A percentile compares a stretch with the other conserved stretches of the same genome.
Evolutionary conservation across 163 green algal species (phyloP).

Genomic region (Picocystis sp.): DNA sequence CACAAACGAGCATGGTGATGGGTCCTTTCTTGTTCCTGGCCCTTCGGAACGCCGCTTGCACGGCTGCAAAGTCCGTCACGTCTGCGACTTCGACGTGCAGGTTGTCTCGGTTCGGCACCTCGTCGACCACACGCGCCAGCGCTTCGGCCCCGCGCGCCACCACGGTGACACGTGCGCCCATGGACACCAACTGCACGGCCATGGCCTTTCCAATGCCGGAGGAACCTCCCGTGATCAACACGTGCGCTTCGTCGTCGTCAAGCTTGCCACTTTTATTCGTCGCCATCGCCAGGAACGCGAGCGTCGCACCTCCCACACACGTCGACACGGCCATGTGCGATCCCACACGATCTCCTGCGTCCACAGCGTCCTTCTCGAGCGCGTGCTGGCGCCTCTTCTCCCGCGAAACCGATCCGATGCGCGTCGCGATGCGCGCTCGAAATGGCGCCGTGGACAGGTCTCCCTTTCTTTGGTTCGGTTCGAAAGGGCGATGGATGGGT

Average conservation of each 20-base stretch:
- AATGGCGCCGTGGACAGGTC: no score
- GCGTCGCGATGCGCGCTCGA: no score
- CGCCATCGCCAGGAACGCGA: no score
- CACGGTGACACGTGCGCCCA: slow-evolving; percentile 12
- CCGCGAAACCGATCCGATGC: no score
- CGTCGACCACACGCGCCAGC: slow-evolving; percentile 4
- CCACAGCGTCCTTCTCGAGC: no score
- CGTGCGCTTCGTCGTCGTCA: slow-evolving; percentile 16
- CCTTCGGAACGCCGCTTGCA: not conserved
- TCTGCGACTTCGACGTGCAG: slow-evolving; percentile 6
- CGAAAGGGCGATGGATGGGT: no score
- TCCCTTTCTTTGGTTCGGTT: no score
- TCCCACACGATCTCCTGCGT: no score
- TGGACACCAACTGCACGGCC: slow-evolving; percentile 1
- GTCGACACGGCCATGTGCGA: no score
- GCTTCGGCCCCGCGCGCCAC: not conserved
- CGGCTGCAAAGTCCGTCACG: slow-evolving; percentile 3
- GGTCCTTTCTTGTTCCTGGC: not conserved
- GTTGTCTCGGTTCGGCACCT: slow-evolving; percentile 7
- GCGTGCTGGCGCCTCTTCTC: no score
- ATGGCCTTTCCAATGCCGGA: slow-evolving; percentile 16
- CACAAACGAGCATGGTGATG: slow-evolving; percentile 10
- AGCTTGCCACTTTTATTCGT: no score
- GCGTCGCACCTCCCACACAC: no score
- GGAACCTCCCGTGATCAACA: slow-evolving; percentile 19